Evolutionary conservation across 2,329 filamentous ascomycete genomes (phyloP).

Genomic region (Epichloe glyceriae): DNA sequence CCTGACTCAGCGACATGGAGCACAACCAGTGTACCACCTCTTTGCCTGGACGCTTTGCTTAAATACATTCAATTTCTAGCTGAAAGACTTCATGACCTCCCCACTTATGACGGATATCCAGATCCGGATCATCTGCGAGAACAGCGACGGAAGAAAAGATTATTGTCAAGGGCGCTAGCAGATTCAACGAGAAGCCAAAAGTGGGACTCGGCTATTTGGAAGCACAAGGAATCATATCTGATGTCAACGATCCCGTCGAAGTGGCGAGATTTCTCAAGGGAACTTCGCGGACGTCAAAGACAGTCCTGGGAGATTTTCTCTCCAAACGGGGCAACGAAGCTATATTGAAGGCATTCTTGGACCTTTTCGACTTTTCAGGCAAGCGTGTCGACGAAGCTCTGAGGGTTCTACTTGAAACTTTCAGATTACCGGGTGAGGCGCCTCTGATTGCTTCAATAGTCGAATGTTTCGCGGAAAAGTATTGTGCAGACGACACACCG

Average conservation of each 20-base stretch:
- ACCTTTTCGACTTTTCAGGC: constrained; percentile 74
- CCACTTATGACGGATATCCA: constrained; percentile 51
- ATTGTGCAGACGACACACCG: constrained; percentile 55
- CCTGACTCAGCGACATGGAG: constrained; percentile 98
- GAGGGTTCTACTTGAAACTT: constrained; percentile 74
- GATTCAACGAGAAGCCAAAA: constrained; percentile 94
- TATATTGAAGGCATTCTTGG: constrained; percentile 74
- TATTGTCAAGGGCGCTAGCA: constrained; percentile 75
- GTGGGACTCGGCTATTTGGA: constrained; percentile 75
- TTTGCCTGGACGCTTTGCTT: constrained; percentile 84
- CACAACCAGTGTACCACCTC: constrained; percentile 89
- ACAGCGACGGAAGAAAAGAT: constrained; percentile 71
- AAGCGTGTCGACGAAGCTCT: constrained; percentile 86
- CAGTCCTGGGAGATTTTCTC: constrained; percentile 78
- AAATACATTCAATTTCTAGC: constrained; percentile 87
- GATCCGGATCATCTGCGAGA: constrained; percentile 51
- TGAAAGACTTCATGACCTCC: constrained; percentile 65
- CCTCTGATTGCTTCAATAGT: constrained; percentile 88
- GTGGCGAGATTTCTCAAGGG: constrained; percentile 81
- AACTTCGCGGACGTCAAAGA: constrained; percentile 81
- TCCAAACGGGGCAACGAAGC: constrained; percentile 81
- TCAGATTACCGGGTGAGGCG: constrained; percentile 87
- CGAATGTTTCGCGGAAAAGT: constrained; percentile 75
- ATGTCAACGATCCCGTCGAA: constrained; percentile 58
- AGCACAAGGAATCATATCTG: constrained; percentile 71